A percentile compares a stretch with the other conserved stretches of the same genome.
Evolutionary conservation across 352 stramenopile genomes (phyloP).

Genomic region (Pythium phragmiticola): DNA sequence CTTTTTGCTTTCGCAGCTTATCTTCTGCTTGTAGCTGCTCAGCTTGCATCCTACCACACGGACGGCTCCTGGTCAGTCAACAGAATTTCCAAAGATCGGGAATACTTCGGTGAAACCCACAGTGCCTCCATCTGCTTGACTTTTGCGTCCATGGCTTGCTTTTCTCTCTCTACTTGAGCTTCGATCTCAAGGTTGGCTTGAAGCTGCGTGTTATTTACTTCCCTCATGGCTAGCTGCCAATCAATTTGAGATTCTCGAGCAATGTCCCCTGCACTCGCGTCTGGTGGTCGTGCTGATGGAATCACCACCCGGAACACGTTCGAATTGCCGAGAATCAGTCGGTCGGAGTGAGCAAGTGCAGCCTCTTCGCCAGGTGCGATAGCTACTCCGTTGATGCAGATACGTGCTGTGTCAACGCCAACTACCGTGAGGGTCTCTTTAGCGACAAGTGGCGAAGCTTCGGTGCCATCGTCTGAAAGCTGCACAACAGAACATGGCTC

Average conservation of each 20-base stretch:
- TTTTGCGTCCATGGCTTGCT: constrained; percentile 69
- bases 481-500: not conserved
- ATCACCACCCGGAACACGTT: constrained; percentile 81
- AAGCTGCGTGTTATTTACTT: constrained; percentile 78
- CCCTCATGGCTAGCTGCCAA: constrained; percentile 79
- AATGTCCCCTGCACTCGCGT: constrained; percentile 31
- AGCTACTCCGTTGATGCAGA: constrained; percentile 71
- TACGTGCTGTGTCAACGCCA: constrained; percentile 41
- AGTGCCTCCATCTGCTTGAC: constrained; percentile 77
- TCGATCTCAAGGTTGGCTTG: constrained; percentile 57
- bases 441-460: not conserved
- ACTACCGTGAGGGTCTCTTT: constrained; percentile 35
- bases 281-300: constrained; percentile 36
- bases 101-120: constrained; percentile 29
- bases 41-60: constrained; percentile 40
- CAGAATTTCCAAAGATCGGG: not conserved
- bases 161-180: constrained; percentile 60
- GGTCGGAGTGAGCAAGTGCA: constrained; percentile 59
- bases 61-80: not conserved
- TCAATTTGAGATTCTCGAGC: constrained; percentile 55
- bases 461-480: not conserved
- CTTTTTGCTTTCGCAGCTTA: constrained; percentile 56
- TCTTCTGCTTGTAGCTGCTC: constrained; percentile 60
- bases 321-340: constrained; percentile 71
- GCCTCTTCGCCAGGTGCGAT: constrained; percentile 37